Evolutionary conservation across 139 green algal species (phyloP).

Genomic region (Deuterostichococcus epilithicus): DNA sequence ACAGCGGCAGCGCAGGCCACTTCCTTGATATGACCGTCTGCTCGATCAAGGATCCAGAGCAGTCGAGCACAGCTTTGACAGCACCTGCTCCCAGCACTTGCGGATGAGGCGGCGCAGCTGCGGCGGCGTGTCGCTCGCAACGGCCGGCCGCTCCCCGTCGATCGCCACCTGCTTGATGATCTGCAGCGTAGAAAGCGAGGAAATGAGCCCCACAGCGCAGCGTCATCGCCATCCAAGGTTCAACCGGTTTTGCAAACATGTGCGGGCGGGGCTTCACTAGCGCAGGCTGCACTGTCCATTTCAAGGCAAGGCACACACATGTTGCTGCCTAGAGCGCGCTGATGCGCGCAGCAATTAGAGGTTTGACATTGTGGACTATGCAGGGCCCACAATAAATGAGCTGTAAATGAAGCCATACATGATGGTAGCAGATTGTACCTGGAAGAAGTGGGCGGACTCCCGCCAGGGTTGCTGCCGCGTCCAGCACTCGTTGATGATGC

Average conservation of each 20-base stretch:
- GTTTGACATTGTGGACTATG: too few species aligned
- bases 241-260: background rate
- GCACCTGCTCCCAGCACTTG: slow-evolving; percentile 27
- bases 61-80: too few species aligned
- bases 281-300: background rate
- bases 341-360: too few species aligned
- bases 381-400: too few species aligned
- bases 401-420: background rate
- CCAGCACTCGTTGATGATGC: slow-evolving; percentile 54
- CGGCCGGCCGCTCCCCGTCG: slow-evolving; percentile 41
- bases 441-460: slow-evolving; percentile 44
- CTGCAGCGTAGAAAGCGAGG: slow-evolving; percentile 7
- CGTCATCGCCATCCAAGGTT: background rate
- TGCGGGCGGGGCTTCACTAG: background rate
- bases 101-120: slow-evolving; percentile 43
- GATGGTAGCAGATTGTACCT: slow-evolving; percentile 6
- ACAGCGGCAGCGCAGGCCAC: too few species aligned
- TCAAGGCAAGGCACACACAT: background rate
- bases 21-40: too few species aligned
- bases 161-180: slow-evolving; percentile 61
- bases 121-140: slow-evolving; percentile 45
- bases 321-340: background rate
- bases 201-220: background rate
- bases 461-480: slow-evolving; percentile 48
- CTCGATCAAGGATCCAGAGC: too few species aligned